Base-by-base conservation (phyloP, 805 yeast species). In the Wickerhamomyces bovis region DNA sequence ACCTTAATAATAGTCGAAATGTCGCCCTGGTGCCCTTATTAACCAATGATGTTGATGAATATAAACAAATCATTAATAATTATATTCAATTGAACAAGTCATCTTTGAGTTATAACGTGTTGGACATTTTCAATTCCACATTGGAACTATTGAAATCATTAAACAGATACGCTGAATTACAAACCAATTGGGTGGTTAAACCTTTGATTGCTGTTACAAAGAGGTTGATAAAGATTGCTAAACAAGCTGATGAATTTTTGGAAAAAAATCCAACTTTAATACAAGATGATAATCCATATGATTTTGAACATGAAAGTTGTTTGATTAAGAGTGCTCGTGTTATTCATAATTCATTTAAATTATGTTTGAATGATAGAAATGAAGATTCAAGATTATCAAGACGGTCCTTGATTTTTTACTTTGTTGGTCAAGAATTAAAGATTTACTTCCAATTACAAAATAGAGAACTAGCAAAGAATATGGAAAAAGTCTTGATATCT, bases 301-400 rank as follows among this genome's bases (percentile, higher is more conserved):
- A 60, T 35, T 50, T 57, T 40, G 66, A 65, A 39, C 51, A 51
- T 7, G 67, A 65, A 44, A 41, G 47, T 13, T 76, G 49, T 39
- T 58, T 75, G 36, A 85, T 81, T 47, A 71, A 69, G 40, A 75
- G 86, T 38, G 82, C 87, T 0, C 69, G 81, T 50, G 73, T 83
- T 3, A 71, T 89, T 45, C 89, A 88, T 62, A 74, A 80, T 49
- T 77, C 90, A 7, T 85, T 88, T 66, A 86, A 84, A 48, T 60
- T 85, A 4, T 86, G 95, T 51, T 69, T 89, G 39, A 86, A 85
- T 52, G 97, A 89, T 63, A 75, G 90, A 48, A 80, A 80, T 50
- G 75, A 78, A n/a, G 76, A 75, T 23, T 42, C 63, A 19, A 43
- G 41, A 0, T 55, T 56, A 13, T 77, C 83, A 50, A 84, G 85